Conservation (phyloP, 192 early-diverging fungal species). For the Neocallimastix lanati region DNA sequence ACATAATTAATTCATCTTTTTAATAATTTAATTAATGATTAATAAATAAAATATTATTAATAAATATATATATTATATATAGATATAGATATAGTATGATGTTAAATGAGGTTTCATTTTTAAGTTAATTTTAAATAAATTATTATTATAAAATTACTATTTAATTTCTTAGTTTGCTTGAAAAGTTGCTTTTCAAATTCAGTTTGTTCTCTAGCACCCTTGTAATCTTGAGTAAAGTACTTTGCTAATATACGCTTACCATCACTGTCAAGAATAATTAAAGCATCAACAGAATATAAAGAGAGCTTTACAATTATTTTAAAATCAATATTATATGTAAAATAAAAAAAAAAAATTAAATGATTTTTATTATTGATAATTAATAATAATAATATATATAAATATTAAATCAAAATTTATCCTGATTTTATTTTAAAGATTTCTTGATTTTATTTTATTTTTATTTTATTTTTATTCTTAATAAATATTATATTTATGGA, state of each 20-base stretch:
- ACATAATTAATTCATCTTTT: constrained; percentile 70
- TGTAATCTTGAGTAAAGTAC: constrained; percentile 54
- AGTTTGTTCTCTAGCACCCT: constrained; percentile 63
- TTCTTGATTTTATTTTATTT: too few species aligned
- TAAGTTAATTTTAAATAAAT: too few species aligned
- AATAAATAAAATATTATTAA: neutral
- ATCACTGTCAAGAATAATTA: constrained; percentile 77
- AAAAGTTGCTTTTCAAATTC: constrained; percentile 82
- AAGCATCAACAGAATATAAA: constrained; percentile 71
- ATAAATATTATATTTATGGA: too few species aligned
- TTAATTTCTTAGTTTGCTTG: constrained; percentile 69
- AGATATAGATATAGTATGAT: neutral
- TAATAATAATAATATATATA: too few species aligned
- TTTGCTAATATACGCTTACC: constrained; percentile 85
- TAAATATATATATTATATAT: neutral
- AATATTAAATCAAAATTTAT: too few species aligned
- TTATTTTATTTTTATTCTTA: too few species aligned
- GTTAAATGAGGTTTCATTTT: too few species aligned
- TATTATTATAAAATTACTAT: constrained; percentile 39
- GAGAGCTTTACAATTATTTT: constrained; percentile 1
- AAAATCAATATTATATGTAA: too few species aligned
- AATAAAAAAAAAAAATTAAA: too few species aligned
- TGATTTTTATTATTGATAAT: too few species aligned
- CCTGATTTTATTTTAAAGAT: too few species aligned
- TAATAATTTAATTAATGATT: neutral